Conservation (phyloP, 2,329 filamentous ascomycete species). For the Fusarium brevicatenulatum region DNA sequence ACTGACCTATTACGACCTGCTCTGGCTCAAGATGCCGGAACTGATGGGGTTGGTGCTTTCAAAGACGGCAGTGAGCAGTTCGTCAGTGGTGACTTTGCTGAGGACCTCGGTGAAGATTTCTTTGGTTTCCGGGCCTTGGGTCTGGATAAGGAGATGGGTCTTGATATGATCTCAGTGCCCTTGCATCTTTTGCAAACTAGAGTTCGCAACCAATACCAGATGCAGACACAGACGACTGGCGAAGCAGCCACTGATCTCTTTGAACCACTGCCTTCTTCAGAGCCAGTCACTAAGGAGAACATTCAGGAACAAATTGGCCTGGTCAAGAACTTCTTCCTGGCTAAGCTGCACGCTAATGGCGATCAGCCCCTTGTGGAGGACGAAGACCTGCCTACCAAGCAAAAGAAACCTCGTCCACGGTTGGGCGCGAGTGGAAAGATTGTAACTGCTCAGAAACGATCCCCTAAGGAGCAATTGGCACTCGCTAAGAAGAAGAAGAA, state of each 20-base stretch:
- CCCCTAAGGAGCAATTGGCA: slow-evolving; percentile 82
- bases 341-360: slow-evolving; percentile 85
- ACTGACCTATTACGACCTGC: slow-evolving; percentile 94
- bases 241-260: slow-evolving; percentile 70
- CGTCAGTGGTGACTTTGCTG: slow-evolving; percentile 94
- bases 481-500: slow-evolving; percentile 91
- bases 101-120: slow-evolving; percentile 98
- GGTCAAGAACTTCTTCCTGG: slow-evolving; percentile 89
- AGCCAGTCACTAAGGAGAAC: slow-evolving; percentile 82
- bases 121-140: slow-evolving; percentile 98
- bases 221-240: slow-evolving; percentile 73
- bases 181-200: slow-evolving; percentile 93
- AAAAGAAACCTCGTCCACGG: slow-evolving; percentile 77
- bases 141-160: slow-evolving; percentile 88
- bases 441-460: slow-evolving; percentile 82
- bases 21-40: slow-evolving; percentile 75
- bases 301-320: slow-evolving; percentile 85
- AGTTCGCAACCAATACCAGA: slow-evolving; percentile 85
- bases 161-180: slow-evolving; percentile 88
- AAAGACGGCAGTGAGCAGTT: slow-evolving; percentile 98
- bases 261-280: slow-evolving; percentile 73
- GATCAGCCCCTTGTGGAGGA: slow-evolving; percentile 89
- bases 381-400: slow-evolving; percentile 92
- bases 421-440: slow-evolving; percentile 83
- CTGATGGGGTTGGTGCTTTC: slow-evolving; percentile 90